phyloP scores from a whole-genome alignment of 495 filamentous ascomycete genomes.

The Venustampulla echinocandica region DNA sequence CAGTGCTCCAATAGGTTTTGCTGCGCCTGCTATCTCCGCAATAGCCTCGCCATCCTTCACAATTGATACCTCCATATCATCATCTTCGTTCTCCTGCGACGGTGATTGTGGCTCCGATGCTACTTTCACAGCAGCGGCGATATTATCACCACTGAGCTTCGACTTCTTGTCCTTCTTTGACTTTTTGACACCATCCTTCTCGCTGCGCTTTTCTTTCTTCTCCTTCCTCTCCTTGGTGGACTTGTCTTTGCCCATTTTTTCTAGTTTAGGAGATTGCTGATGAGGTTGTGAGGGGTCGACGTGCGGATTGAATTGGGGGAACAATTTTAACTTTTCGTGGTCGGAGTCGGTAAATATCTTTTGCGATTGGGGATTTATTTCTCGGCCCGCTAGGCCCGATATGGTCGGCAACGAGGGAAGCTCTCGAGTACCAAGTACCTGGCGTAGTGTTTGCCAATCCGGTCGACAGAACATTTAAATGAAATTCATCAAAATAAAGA shows the following conservation, averaged over 20 bases:
- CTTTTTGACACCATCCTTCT: conserved; percentile 68
- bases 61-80: neutral
- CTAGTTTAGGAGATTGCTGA: neutral
- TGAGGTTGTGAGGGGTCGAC: neutral
- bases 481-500: too few relatives aligned
- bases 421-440: neutral
- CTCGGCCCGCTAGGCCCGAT: neutral
- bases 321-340: too few relatives aligned
- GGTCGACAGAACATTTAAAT: too few relatives aligned
- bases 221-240: conserved; percentile 41
- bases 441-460: too few relatives aligned
- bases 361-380: neutral
- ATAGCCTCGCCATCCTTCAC: conserved; percentile 4
- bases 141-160: conserved; percentile 50
- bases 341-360: neutral
- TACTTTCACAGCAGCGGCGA: conserved; percentile 38
- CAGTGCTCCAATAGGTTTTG: conserved; percentile 55
- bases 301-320: neutral
- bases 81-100: too few relatives aligned
- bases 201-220: conserved; percentile 74
- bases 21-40: conserved; percentile 32
- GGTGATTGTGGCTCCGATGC: too few relatives aligned
- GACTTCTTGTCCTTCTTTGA: conserved; percentile 65
- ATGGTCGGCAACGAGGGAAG: neutral
- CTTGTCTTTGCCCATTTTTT: conserved; percentile 24